Evolutionary conservation across 108 stramenopile genomes (phyloP).

Genomic region (Nitzschia sp.): DNA sequence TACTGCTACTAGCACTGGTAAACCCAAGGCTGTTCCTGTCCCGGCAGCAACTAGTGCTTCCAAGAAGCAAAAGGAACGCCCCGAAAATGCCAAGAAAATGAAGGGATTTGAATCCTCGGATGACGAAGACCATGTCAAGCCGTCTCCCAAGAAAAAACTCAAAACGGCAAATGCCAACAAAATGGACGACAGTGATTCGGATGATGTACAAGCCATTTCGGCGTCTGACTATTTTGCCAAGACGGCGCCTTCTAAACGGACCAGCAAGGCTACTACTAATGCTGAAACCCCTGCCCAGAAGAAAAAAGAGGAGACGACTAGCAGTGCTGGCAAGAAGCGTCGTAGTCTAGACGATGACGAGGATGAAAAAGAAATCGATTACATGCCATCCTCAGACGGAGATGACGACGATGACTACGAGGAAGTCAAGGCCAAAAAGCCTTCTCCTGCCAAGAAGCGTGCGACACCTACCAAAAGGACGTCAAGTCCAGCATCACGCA

Average conservation of each 20-base stretch:
- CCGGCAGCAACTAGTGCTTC: neutral
- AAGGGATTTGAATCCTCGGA: neutral
- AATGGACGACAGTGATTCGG: neutral
- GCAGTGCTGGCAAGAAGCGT: neutral
- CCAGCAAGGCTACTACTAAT: neutral
- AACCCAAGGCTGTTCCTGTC: neutral
- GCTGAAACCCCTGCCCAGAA: neutral
- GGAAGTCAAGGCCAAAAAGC: neutral
- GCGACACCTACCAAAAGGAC: neutral
- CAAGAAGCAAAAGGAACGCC: neutral
- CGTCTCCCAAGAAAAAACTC: neutral
- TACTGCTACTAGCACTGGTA: neutral
- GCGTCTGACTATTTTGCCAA: slow-evolving; percentile 7
- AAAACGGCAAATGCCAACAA: neutral
- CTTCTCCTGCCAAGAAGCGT: neutral
- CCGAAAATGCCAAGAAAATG: neutral
- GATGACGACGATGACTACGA: neutral
- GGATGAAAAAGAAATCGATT: slow-evolving; percentile 5
- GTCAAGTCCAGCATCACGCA: neutral
- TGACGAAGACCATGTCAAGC: neutral
- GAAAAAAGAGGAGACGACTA: neutral
- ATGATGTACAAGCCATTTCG: neutral
- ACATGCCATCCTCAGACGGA: neutral
- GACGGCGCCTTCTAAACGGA: neutral
- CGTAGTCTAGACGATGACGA: neutral